These are phyloP conservation scores for Arthrinium puccinioides DNA, from an alignment of 2,329 filamentous ascomycete genomes.

Conservation along the genomic window DNA sequence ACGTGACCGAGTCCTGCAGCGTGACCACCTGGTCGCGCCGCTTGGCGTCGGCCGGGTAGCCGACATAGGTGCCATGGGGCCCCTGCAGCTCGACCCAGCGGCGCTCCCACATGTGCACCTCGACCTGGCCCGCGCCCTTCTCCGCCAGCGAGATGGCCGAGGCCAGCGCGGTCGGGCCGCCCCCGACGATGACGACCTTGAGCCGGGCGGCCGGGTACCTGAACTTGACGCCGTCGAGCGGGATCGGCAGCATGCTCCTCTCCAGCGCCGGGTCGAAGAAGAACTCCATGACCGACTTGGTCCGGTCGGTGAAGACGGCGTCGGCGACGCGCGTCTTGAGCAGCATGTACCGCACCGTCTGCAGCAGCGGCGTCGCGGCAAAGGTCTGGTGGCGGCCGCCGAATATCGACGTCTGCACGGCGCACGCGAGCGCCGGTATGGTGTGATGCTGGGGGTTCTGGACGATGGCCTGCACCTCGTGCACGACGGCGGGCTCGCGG, in stretches of 20 bases:
- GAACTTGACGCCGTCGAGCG: conserved; percentile 14
- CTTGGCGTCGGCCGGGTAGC: conserved; percentile 21
- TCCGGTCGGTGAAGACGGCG: not conserved
- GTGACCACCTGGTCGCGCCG: conserved; percentile 28
- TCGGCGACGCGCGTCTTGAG: conserved; percentile 15
- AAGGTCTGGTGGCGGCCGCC: conserved; percentile 21
- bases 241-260: conserved; percentile 15
- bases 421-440: conserved; percentile 18
- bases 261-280: conserved; percentile 27
- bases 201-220: conserved; percentile 19
- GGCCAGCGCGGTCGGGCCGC: conserved; percentile 24
- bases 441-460: conserved; percentile 15
- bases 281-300: conserved; percentile 20
- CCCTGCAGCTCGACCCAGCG: conserved; percentile 17
- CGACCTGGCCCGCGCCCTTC: conserved; percentile 20
- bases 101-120: conserved; percentile 27
- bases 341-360: conserved; percentile 26
- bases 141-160: conserved; percentile 26
- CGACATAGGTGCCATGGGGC: conserved; percentile 14
- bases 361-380: conserved; percentile 20
- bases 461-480: conserved; percentile 20
- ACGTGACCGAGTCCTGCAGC: conserved; percentile 25
- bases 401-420: conserved; percentile 19
- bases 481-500: conserved; percentile 13
- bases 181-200: conserved; percentile 23